Evolutionary conservation across 176 grass and related monocot genomes (phyloP), one percentile per base, ranked within the genome.

Genomic region (Tuctoria greenei): DNA sequence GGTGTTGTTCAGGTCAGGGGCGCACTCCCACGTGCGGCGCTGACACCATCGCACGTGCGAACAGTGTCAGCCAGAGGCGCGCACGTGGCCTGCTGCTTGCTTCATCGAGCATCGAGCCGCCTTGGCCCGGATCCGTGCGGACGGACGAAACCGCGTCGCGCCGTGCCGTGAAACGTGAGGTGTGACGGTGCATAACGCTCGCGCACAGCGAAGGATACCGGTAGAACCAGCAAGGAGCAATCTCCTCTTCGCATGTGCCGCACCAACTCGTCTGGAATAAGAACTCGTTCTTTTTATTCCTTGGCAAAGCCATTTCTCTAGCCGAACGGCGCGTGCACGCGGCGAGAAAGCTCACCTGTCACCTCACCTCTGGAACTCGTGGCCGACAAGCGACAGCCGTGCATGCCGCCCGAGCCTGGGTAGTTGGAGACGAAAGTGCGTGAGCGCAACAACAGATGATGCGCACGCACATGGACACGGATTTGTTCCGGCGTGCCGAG

Each of bases 21-120:
- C n/a, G n/a, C n/a, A n/a, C n/a, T n/a, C n/a, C n/a, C n/a, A 86
- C 84, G 84, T 85, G 78, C 20, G 66, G 72, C 56, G 13, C 17
- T 40, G 77, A 28, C 35, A 14, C 82, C 69, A 20, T 6, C 67
- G 79, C 88, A 86, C 83, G 88, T 90, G 88, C 69, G 4, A 63
- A 34, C 74, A 74, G 88, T 79, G 20, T 14, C 41, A n/a, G 37
- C 5, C 39, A 37, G 18, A 13, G 8, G 1, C 68, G 68, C 27
- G 17, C 46, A 43, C 52, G 52, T 68, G 66, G 42, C 67, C 8
- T 11, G 21, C 41, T 11, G 4, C 5, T 4, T 8, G 50, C 18
- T n/a, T 6, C 17, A 14, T 26, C 6, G 24, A 25, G 24, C 9
- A 4, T 21, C 64, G 63, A 39, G 18, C 62, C 1, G 20, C 64